phyloP scores from a whole-genome alignment of 495 filamentous ascomycete genomes.

The Penicillium pulvis region DNA sequence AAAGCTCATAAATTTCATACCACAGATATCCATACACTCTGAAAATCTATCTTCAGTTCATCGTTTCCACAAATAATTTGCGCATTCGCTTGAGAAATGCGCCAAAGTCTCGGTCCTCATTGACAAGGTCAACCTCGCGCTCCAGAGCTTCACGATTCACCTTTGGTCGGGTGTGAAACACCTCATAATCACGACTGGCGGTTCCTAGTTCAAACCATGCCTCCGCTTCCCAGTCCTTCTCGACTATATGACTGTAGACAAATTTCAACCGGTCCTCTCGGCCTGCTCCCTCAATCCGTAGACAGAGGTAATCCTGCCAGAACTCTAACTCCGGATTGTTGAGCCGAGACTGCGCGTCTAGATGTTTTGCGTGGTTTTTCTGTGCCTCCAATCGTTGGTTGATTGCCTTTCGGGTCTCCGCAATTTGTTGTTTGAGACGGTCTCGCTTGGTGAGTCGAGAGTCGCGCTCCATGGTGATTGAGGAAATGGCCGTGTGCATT shows the following conservation, averaged over 20 bases:
- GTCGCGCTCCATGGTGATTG: conserved; percentile 75
- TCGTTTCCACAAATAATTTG: conserved; percentile 68
- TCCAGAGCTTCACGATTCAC: conserved; percentile 73
- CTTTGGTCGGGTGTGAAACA: conserved; percentile 77
- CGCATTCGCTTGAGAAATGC: conserved; percentile 90
- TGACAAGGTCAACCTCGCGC: conserved; percentile 66
- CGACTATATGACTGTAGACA: conserved; percentile 79
- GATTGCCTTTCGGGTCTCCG: conserved; percentile 70
- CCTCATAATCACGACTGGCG: conserved; percentile 77
- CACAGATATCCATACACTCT: conserved; percentile 8
- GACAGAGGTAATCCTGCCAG: conserved; percentile 87
- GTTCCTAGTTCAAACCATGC: conserved; percentile 91
- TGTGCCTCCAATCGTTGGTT: conserved; percentile 62
- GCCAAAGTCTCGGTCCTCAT: conserved; percentile 81
- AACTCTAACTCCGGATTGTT: conserved; percentile 93
- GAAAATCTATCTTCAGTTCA: conserved; percentile 44
- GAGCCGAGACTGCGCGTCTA: conserved; percentile 77
- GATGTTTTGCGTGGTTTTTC: conserved; percentile 59
- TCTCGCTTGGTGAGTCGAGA: conserved; percentile 71
- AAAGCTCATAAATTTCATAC: conserved; percentile 25
- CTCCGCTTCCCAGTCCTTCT: conserved; percentile 86
- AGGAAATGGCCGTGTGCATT: conserved; percentile 78
- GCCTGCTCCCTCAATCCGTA: conserved; percentile 89
- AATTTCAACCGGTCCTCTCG: conserved; percentile 85
- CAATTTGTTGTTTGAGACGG: conserved; percentile 74